Conservation (phyloP, 208 protist genomes). For the Leptomonas seymouri region DNA sequence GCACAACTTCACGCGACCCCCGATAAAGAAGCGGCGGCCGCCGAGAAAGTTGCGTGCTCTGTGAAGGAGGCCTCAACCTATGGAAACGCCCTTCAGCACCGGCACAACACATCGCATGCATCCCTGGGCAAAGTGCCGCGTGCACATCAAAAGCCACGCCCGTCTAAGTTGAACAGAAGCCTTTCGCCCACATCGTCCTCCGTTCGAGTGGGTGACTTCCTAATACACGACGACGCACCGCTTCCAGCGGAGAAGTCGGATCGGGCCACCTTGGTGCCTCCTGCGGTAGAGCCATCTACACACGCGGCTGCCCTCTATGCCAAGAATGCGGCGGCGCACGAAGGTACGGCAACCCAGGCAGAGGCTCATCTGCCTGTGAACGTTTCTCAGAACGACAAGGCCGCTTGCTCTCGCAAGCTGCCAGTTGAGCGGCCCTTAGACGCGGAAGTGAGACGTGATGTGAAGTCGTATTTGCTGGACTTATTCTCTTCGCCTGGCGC, state of each 20-base stretch:
- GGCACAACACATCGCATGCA: background rate
- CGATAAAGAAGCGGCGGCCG: no score
- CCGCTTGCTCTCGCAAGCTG: background rate
- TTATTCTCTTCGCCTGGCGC: background rate
- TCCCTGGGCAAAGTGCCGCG: background rate
- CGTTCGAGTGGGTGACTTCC: background rate
- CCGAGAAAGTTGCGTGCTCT: no score
- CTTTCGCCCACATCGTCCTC: background rate
- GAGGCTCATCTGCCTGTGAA: background rate
- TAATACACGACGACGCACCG: background rate
- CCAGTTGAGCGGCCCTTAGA: background rate
- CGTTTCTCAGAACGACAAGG: background rate
- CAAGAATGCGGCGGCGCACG: background rate
- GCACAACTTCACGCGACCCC: background rate
- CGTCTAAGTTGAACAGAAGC: background rate
- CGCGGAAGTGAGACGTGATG: constrained; percentile 1
- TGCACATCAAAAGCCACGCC: background rate
- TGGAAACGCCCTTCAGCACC: no score
- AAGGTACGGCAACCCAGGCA: background rate
- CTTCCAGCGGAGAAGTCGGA: background rate
- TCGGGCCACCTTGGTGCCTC: background rate
- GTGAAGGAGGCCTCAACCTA: no score
- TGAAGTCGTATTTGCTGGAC: constrained; percentile 13
- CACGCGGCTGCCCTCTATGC: background rate
- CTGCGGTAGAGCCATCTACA: background rate